Evolutionary conservation across 371 early-diverging fungal species (phyloP).

Genomic region (Mucor saturninus): DNA sequence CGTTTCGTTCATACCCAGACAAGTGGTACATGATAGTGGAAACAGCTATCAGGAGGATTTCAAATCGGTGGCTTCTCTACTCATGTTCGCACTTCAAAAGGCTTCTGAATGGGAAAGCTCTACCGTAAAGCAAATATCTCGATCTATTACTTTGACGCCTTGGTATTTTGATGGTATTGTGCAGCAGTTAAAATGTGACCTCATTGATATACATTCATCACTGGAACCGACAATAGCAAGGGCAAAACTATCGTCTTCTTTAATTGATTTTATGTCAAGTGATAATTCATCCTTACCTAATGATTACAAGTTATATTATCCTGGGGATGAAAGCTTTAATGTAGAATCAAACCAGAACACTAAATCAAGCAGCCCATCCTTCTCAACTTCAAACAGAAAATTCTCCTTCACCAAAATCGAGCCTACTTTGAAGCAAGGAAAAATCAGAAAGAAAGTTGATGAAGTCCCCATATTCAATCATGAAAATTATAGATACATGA

Average conservation of each 20-base stretch:
- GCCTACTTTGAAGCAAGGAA: background rate
- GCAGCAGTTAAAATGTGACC: constrained; percentile 36
- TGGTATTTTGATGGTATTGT: constrained; percentile 49
- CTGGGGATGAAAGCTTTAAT: background rate
- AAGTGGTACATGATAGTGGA: background rate
- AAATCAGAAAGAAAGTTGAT: background rate
- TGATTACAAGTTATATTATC: constrained; percentile 8
- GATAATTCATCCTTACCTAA: background rate
- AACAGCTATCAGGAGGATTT: constrained; percentile 7
- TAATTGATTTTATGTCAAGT: background rate
- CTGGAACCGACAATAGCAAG: constrained; percentile 37
- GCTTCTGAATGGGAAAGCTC: constrained; percentile 59
- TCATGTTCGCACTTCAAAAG: constrained; percentile 39
- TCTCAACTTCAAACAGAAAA: no score
- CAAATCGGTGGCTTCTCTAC: constrained; percentile 3
- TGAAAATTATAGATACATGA: constrained; percentile 42
- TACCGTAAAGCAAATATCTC: constrained; percentile 55
- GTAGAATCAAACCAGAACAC: background rate
- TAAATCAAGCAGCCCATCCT: background rate
- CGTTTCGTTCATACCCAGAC: constrained; percentile 24
- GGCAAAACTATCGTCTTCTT: constrained; percentile 9
- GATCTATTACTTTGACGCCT: constrained; percentile 30
- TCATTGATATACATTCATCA: constrained; percentile 31
- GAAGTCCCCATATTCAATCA: constrained; percentile 14
- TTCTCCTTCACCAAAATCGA: background rate